Evolutionary conservation across 257 asterid species (phyloP).

Genomic region (Schizonepeta tenuifolia): DNA sequence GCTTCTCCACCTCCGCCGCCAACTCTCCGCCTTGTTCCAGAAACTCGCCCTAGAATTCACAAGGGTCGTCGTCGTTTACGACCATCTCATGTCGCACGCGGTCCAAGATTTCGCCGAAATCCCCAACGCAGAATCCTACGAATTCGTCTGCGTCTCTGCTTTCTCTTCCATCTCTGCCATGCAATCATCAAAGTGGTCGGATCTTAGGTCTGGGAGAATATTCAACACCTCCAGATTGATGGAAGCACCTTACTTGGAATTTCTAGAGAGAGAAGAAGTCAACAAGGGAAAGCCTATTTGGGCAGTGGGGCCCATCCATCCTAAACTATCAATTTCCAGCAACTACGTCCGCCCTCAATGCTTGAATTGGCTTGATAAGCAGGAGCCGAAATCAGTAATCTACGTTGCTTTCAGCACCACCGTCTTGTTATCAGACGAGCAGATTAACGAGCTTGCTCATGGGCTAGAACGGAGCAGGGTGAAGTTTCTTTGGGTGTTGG

Average conservation of each 20-base stretch:
- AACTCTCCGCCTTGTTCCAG: slow-evolving; percentile 23
- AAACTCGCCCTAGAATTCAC: slow-evolving; percentile 28
- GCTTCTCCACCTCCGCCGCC: slow-evolving; percentile 33
- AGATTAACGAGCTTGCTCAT: slow-evolving; percentile 32
- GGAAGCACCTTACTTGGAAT: slow-evolving; percentile 43
- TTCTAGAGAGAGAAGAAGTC: slow-evolving; percentile 36
- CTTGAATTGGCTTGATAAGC: slow-evolving; percentile 38
- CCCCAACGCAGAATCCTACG: slow-evolving; percentile 60
- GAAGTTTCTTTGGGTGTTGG: slow-evolving; percentile 50
- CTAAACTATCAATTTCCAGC: slow-evolving; percentile 6
- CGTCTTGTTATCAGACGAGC: slow-evolving; percentile 19
- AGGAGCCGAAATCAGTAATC: slow-evolving; percentile 29
- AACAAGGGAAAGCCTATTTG: slow-evolving; percentile 30
- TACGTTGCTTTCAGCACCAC: slow-evolving; percentile 37
- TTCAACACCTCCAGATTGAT: slow-evolving; percentile 50
- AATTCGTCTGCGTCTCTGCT: slow-evolving; percentile 50
- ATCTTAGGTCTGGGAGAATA: slow-evolving; percentile 41
- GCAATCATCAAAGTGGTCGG: slow-evolving; percentile 17
- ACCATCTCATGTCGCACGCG: slow-evolving; percentile 40
- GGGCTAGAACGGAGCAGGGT: slow-evolving; percentile 33
- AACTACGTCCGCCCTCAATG: slow-evolving; percentile 14
- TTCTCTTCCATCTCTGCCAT: slow-evolving; percentile 15
- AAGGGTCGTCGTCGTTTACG: slow-evolving; percentile 49
- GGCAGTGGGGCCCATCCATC: slow-evolving; percentile 51
- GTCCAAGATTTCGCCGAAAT: slow-evolving; percentile 52